Evolutionary conservation across 306 rosid genomes (phyloP).

Genomic region (Acacia confusa): DNA sequence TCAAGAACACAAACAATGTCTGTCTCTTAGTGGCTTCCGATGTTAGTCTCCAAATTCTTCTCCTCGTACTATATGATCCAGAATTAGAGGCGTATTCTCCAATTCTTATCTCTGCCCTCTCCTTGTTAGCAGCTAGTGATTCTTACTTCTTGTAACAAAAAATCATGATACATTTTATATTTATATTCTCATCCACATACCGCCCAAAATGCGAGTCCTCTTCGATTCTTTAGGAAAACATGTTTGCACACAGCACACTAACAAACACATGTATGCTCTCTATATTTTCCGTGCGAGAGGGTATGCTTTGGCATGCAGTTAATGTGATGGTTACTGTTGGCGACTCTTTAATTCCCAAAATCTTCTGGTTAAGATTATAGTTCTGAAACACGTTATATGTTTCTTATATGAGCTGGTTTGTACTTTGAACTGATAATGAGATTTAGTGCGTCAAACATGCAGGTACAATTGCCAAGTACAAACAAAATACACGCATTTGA

Average conservation of each 20-base stretch:
- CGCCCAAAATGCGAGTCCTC: neutral
- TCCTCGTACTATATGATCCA: neutral
- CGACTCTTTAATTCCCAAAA: neutral
- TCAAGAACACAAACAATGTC: neutral
- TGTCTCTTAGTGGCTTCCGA: neutral
- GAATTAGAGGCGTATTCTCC: neutral
- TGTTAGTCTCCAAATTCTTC: neutral
- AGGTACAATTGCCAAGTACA: neutral
- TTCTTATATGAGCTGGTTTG: neutral
- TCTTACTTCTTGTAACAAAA: too few relatives aligned
- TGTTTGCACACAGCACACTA: too few relatives aligned
- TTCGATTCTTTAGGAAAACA: neutral
- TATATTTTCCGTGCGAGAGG: neutral
- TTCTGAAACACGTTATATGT: neutral
- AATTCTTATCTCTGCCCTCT: neutral
- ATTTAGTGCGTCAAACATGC: neutral
- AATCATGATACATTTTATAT: too few relatives aligned
- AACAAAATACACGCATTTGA: neutral
- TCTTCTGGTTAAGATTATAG: neutral
- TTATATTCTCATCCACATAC: neutral
- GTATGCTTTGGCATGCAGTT: neutral
- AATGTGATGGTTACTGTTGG: neutral
- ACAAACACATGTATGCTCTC: neutral
- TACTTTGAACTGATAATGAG: neutral
- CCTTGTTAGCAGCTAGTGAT: neutral